Evolutionary conservation across 2,329 filamentous ascomycete species (phyloP).

Genomic region (Blastomyces silverae): DNA sequence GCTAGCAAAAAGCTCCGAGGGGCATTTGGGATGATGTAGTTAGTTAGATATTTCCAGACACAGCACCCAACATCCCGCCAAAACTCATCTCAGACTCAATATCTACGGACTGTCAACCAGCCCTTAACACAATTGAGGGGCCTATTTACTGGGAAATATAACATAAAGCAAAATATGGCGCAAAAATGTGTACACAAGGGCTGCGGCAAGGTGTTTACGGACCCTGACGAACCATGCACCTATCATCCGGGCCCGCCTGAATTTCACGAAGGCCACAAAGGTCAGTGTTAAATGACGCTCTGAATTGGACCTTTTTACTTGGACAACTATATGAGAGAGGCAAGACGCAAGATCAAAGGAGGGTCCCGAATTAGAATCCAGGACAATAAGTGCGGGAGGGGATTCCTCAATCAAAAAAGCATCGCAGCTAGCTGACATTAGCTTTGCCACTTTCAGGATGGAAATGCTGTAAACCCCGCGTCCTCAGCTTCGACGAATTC

Average conservation of each 20-base stretch:
- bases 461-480: constrained; percentile 97
- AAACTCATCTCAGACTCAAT: not conserved
- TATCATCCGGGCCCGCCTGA: constrained; percentile 92
- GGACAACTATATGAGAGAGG: not conserved
- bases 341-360: not conserved
- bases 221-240: constrained; percentile 72
- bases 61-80: not conserved
- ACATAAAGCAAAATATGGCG: constrained; percentile 28
- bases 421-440: constrained; percentile 3
- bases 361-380: not conserved
- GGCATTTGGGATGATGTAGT: not conserved
- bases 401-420: not conserved
- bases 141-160: not conserved
- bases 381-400: not conserved
- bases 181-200: constrained; percentile 91
- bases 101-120: not conserved
- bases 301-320: not conserved
- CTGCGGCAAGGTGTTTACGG: constrained; percentile 80
- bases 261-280: constrained; percentile 98
- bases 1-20: not conserved
- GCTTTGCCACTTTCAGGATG: constrained; percentile 57
- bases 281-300: constrained; percentile 47
- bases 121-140: not conserved
- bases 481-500: constrained; percentile 97
- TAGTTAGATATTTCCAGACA: not conserved